Conservation (phyloP, 23 red algal genomes). For the Cyanidioschyzon merolae region DNA sequence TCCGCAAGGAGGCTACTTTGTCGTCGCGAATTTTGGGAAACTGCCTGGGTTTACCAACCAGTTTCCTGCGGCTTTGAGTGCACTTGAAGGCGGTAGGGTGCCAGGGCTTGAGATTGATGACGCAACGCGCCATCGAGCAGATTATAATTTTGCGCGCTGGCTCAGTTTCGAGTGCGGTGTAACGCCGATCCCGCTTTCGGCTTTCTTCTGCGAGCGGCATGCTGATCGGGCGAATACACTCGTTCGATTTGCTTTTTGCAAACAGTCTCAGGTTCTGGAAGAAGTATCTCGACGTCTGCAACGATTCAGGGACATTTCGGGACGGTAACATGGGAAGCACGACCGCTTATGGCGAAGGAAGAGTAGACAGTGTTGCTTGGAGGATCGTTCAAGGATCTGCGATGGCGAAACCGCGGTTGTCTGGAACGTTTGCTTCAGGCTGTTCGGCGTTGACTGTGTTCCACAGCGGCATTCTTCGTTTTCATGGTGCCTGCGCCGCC, state of each 20-base stretch:
- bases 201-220: conserved; percentile 40
- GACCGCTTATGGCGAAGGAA: too few relatives aligned
- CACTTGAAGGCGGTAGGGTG: background rate
- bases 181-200: conserved; percentile 57
- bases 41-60: conserved; percentile 3
- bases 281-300: conserved; percentile 38
- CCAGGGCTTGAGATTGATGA: conserved; percentile 50
- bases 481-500: too few relatives aligned
- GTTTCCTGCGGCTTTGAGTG: conserved; percentile 23
- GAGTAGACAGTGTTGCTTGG: too few relatives aligned
- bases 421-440: too few relatives aligned
- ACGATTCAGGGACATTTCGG: too few relatives aligned
- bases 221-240: conserved; percentile 9
- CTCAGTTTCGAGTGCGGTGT: conserved; percentile 39
- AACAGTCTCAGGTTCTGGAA: conserved; percentile 48
- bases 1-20: conserved; percentile 79
- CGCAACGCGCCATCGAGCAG: conserved; percentile 34
- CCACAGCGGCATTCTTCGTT: too few relatives aligned
- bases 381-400: too few relatives aligned
- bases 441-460: too few relatives aligned
- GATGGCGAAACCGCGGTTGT: too few relatives aligned
- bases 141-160: conserved; percentile 71
- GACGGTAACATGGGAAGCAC: too few relatives aligned
- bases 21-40: conserved; percentile 34
- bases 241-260: conserved; percentile 92